Base-by-base conservation (phyloP, 1,284 basidiomycete genomes). In the Pholiota adiposa region DNA sequence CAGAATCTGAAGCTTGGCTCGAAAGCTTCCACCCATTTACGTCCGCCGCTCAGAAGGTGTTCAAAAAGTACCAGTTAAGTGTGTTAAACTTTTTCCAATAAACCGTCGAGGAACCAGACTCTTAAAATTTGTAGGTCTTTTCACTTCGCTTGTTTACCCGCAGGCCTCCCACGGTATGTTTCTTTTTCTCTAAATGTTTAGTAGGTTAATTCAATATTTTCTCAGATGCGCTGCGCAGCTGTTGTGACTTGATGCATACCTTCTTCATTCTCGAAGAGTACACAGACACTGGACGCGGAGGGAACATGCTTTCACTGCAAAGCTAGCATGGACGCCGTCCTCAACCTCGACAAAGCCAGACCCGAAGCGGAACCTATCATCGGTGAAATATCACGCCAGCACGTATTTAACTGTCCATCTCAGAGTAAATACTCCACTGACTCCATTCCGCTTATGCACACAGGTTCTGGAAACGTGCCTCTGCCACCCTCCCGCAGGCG, bases 241-340 rank as follows among this genome's bases (percentile, higher is more conserved):
- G 63, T 12, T 72, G 70, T 29, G 72, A 75, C 51, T 55, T 75
- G 49, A 72, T 74, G 72, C 65, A 65, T 54, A 60, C 63, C 25
- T 75, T 67, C 64, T 79, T 79, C 65, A 54, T 69, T 18, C 61
- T 71, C 31, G 74, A 76, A 33, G 69, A 72, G 53, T 69, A 74
- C 64, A 69, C 77, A 48, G 71, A 79, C 65, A 63, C 52, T 71
- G 50, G 36, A 65, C 57, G 63, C 50, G 7, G 51, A 59, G 0
- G 65, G 56, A 6, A 66, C 64, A 14, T 56, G 61, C 8, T 43
- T 41, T 0, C 58, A 59, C 2, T 59, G 54, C 31, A 61, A 71
- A 2, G 49, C 59, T 4, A 66, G 63, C 12, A 68, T 72, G 56
- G 68, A 69, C 23, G 56, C 54, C 0, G 21, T 63, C 12, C n/a